phyloP scores from a whole-genome alignment of 2,329 filamentous ascomycete species.

The Apiospora saccharicola region DNA sequence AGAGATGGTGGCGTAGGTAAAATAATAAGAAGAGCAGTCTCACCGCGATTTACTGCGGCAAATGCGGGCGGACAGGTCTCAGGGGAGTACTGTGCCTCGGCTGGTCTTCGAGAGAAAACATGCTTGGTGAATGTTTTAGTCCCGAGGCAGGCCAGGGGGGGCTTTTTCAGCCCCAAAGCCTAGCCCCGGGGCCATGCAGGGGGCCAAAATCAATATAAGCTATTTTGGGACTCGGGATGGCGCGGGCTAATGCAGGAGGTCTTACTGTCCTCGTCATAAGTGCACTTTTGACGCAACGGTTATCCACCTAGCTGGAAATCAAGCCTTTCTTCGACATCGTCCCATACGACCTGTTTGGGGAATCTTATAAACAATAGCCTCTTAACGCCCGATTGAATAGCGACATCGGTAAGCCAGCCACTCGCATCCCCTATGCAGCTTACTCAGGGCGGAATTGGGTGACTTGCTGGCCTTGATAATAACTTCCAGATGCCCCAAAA shows the following conservation, averaged over 20 bases:
- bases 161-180: neutral
- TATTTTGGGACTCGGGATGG: conserved; percentile 5
- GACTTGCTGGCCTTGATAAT: neutral
- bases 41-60: neutral
- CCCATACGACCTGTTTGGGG: neutral
- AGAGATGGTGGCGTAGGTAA: neutral
- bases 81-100: neutral
- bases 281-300: neutral
- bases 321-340: neutral
- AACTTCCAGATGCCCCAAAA: neutral
- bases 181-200: neutral
- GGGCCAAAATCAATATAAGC: neutral
- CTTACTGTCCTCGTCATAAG: neutral
- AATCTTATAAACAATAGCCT: neutral
- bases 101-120: neutral
- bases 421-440: neutral
- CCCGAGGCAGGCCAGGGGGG: neutral
- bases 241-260: neutral
- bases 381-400: neutral
- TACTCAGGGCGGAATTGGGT: neutral
- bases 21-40: neutral
- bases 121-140: neutral
- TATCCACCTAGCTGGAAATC: neutral
- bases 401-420: neutral
- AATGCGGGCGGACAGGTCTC: neutral